phyloP scores from a whole-genome alignment of 306 rosid species.

The Cucurbita ficifolia region DNA sequence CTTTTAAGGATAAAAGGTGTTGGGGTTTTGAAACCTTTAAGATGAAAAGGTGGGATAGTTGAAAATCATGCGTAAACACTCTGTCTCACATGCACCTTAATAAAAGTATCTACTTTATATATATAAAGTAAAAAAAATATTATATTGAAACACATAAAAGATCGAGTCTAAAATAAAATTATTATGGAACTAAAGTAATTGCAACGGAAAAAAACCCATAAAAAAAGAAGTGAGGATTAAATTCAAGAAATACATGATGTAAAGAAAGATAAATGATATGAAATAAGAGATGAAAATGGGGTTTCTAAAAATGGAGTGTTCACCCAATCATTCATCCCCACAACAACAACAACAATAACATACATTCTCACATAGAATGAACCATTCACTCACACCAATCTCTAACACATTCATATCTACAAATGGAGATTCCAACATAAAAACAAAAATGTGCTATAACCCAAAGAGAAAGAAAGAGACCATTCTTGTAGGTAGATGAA shows the following conservation, averaged over 20 bases:
- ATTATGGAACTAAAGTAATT: no score
- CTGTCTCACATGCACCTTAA: no score
- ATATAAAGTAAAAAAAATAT: neutral
- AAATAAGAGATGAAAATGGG: neutral
- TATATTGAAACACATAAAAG: neutral
- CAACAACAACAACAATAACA: neutral
- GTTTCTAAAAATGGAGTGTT: neutral
- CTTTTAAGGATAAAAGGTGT: neutral
- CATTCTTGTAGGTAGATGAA: neutral
- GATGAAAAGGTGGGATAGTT: no score
- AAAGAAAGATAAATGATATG: neutral
- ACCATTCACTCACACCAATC: neutral
- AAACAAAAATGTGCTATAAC: neutral
- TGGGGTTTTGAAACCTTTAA: no score
- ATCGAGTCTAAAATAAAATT: neutral
- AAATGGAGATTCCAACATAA: neutral
- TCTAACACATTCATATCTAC: neutral
- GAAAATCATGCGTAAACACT: no score
- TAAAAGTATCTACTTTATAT: no score
- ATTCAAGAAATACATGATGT: neutral
- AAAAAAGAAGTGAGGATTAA: neutral
- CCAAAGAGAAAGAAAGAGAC: neutral
- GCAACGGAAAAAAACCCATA: no score
- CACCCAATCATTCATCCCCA: conserved; percentile 5
- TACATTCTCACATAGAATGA: neutral